These are phyloP conservation scores for Posidonia oceanica DNA, from an alignment of 116 monocot genomes.

Conservation along the genomic window DNA sequence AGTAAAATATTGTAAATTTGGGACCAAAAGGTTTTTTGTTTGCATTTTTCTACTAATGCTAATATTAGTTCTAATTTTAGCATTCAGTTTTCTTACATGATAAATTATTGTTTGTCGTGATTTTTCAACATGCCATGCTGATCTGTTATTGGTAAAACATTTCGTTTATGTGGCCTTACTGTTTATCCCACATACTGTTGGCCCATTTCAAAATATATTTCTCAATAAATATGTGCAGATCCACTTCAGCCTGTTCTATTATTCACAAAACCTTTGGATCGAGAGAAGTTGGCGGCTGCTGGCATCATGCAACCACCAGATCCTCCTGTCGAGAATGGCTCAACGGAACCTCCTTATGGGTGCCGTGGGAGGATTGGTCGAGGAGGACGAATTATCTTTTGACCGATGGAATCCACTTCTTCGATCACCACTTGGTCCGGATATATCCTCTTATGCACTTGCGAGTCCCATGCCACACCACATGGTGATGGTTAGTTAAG, in stretches of 20 bases:
- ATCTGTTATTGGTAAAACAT: too few relatives aligned
- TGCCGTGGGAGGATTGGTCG: constrained; percentile 79
- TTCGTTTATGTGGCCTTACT: too few relatives aligned
- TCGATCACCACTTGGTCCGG: constrained; percentile 7
- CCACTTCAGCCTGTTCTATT: constrained; percentile 56
- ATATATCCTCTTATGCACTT: constrained; percentile 6
- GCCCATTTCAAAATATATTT: too few relatives aligned
- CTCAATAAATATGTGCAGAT: constrained; percentile 28
- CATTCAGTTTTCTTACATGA: too few relatives aligned
- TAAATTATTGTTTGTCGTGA: too few relatives aligned
- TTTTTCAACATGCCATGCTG: too few relatives aligned
- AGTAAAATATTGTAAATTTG: too few relatives aligned
- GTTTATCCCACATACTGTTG: too few relatives aligned
- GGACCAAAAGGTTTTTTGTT: too few relatives aligned
- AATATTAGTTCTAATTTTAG: too few relatives aligned
- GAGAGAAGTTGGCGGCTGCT: constrained; percentile 47
- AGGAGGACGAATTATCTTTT: constrained; percentile 93
- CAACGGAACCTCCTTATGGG: constrained; percentile 34
- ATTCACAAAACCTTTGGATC: constrained; percentile 68
- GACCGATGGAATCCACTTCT: constrained; percentile 45
- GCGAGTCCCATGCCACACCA: constrained; percentile 1
- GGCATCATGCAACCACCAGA: constrained; percentile 57
- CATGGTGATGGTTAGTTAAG: constrained; percentile 7
- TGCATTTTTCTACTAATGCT: too few relatives aligned
- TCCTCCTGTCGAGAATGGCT: constrained; percentile 60